Evolutionary conservation across 2,329 filamentous ascomycete genomes (phyloP).

Genomic region (Alternaria arbusti): DNA sequence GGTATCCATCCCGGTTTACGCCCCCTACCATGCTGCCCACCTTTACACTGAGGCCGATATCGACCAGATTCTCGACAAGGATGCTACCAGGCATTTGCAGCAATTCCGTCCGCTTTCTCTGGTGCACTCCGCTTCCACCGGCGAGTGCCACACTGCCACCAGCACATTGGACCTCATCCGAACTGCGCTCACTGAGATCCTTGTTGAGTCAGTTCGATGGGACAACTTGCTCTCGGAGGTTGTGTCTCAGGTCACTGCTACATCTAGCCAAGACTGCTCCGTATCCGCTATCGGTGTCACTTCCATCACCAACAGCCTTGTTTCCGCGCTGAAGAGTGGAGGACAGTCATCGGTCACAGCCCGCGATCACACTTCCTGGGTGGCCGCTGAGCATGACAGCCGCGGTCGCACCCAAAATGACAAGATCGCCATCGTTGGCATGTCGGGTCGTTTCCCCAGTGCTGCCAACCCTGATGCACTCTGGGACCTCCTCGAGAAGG

Average conservation of each 20-base stretch:
- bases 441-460: constrained; percentile 78
- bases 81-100: constrained; percentile 50
- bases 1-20: constrained; percentile 62
- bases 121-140: constrained; percentile 56
- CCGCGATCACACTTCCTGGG: constrained; percentile 56
- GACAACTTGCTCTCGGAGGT: constrained; percentile 56
- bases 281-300: constrained; percentile 60
- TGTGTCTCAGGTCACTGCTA: constrained; percentile 55
- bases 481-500: constrained; percentile 77
- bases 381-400: constrained; percentile 31
- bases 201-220: constrained; percentile 57
- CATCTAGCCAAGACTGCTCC: constrained; percentile 50
- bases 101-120: constrained; percentile 52
- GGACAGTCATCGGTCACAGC: constrained; percentile 53
- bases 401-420: constrained; percentile 60
- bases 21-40: constrained; percentile 65
- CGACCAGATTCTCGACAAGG: constrained; percentile 56
- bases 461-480: constrained; percentile 73
- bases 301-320: constrained; percentile 62
- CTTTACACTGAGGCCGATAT: constrained; percentile 60
- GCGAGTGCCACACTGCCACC: constrained; percentile 54
- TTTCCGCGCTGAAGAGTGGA: constrained; percentile 60
- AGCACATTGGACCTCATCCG: constrained; percentile 55
- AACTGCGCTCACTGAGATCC: constrained; percentile 53
- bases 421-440: constrained; percentile 85